Evolutionary conservation across 78 protist species (phyloP).

Genomic region (Dictyostelium purpureum): DNA sequence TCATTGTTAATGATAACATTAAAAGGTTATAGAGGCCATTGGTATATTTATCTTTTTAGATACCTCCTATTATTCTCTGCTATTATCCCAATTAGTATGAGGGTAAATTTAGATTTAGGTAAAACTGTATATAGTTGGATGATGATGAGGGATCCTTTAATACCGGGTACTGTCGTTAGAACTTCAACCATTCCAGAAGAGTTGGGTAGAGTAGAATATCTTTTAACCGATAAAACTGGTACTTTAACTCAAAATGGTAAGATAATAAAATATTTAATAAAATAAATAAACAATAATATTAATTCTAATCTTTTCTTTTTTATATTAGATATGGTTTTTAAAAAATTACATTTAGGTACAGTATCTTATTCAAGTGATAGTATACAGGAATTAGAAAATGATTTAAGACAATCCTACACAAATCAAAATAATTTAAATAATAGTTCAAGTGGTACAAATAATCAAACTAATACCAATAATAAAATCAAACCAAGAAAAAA

Average conservation of each 20-base stretch:
- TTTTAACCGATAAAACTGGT: slow-evolving; percentile 99
- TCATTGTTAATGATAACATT: slow-evolving; percentile 89
- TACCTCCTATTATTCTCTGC: slow-evolving; percentile 96
- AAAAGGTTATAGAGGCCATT: slow-evolving; percentile 78
- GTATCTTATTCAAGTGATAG: slow-evolving; percentile 82
- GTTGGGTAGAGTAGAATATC: slow-evolving; percentile 96
- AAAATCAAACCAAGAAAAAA: slow-evolving; percentile 2
- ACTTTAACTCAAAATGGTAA: slow-evolving; percentile 96
- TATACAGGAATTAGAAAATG: slow-evolving; percentile 65
- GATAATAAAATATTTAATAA: background rate
- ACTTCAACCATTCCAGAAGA: slow-evolving; percentile 97
- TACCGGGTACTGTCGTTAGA: slow-evolving; percentile 90
- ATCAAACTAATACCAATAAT: background rate
- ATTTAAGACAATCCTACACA: slow-evolving; percentile 18
- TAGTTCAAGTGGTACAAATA: background rate
- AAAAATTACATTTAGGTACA: slow-evolving; percentile 91
- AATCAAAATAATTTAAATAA: background rate
- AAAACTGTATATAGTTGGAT: slow-evolving; percentile 50
- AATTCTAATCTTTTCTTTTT: background rate
- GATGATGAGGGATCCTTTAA: slow-evolving; percentile 76
- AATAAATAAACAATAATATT: background rate
- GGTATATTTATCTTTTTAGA: slow-evolving; percentile 90
- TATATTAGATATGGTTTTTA: slow-evolving; percentile 86
- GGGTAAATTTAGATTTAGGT: slow-evolving; percentile 79
- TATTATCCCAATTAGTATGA: slow-evolving; percentile 97